Evolutionary conservation across 306 rosid genomes (phyloP).

Genomic region (Vigna mungo): DNA sequence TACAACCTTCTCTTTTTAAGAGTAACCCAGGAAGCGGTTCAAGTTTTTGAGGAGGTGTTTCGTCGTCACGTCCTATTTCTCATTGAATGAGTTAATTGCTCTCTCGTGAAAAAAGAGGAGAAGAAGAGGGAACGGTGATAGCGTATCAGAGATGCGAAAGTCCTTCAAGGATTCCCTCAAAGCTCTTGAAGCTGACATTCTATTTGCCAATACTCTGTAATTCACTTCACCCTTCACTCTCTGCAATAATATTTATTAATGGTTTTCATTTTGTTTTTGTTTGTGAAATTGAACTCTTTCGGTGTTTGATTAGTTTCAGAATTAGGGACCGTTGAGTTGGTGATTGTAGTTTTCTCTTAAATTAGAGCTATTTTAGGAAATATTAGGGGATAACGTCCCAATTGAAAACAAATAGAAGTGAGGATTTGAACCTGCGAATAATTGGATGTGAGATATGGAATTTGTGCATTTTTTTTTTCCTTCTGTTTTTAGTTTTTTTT

Average conservation of each 20-base stretch:
- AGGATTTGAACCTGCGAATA: not conserved
- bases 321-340: not conserved
- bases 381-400: not conserved
- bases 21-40: constrained; percentile 9
- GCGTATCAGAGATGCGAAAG: constrained; percentile 27
- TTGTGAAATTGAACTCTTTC: not conserved
- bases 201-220: constrained; percentile 47
- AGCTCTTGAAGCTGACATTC: constrained; percentile 52
- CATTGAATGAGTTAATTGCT: constrained; percentile 15
- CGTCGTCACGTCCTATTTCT: not conserved
- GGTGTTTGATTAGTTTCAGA: not conserved
- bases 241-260: not conserved
- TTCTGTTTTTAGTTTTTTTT: too few relatives aligned
- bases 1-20: not conserved
- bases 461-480: not conserved
- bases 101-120: not conserved
- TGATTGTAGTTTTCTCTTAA: not conserved
- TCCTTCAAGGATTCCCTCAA: constrained; percentile 52
- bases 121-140: not conserved
- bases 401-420: not conserved
- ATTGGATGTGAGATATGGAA: not conserved
- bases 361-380: not conserved
- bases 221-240: not conserved
- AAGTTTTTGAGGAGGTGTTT: not conserved
- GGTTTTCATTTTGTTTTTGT: not conserved